Conservation (phyloP, 2,329 filamentous ascomycete genomes). For the Leptodontidium sp. region DNA sequence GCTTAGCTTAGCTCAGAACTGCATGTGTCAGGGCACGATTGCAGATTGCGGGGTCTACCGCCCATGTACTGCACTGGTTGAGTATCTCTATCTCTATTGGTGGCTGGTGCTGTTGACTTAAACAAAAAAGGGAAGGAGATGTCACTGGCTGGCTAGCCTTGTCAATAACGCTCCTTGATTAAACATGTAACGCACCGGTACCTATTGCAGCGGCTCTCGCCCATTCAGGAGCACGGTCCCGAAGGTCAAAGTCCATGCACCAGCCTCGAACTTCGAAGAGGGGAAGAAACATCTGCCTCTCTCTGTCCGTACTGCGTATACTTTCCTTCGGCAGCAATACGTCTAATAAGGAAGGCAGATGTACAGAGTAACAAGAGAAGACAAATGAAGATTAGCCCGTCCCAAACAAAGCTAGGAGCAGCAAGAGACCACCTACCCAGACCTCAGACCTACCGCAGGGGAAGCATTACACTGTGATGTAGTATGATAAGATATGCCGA, state of each 20-base stretch:
- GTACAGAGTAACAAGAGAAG: neutral
- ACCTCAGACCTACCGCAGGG: neutral
- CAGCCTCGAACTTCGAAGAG: neutral
- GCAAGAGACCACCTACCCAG: neutral
- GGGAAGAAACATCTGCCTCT: neutral
- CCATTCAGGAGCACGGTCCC: constrained; percentile 9
- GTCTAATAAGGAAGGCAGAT: neutral
- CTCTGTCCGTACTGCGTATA: neutral
- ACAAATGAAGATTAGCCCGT: neutral
- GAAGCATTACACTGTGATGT: neutral
- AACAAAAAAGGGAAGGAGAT: neutral
- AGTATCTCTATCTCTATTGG: too few species aligned
- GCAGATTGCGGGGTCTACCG: neutral
- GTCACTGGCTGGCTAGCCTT: neutral
- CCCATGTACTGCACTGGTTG: too few species aligned
- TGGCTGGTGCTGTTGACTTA: neutral
- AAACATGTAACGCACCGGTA: constrained; percentile 5
- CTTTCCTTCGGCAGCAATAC: neutral
- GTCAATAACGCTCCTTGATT: neutral
- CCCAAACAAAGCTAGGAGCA: neutral
- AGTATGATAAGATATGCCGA: neutral
- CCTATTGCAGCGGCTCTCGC: neutral
- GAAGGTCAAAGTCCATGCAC: neutral
- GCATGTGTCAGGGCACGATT: neutral
- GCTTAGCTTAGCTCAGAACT: neutral